A percentile compares a stretch with the other conserved stretches of the same genome.
Conservation (phyloP, 495 filamentous ascomycete genomes). For the Tuber indicum region DNA sequence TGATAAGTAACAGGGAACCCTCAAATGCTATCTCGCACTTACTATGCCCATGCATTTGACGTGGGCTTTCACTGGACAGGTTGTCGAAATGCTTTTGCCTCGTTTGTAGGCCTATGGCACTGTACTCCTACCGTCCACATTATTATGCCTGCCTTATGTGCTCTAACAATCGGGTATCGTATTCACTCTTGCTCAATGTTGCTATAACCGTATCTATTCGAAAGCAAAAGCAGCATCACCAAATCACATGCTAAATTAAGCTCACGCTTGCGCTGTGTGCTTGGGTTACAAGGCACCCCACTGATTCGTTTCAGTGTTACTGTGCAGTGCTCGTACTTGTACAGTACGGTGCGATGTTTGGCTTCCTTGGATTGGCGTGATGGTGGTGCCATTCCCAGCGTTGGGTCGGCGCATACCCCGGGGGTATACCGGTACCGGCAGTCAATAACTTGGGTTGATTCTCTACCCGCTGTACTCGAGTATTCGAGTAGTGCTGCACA, state of each 20-base stretch:
- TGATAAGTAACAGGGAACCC: not conserved
- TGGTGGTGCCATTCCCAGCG: not conserved
- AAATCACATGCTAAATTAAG: not conserved
- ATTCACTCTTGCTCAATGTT: not conserved
- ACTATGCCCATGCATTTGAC: not conserved
- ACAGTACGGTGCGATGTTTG: not conserved
- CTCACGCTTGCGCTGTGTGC: not conserved
- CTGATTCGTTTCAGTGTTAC: not conserved
- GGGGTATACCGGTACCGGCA: too few species aligned
- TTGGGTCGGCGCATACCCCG: not conserved
- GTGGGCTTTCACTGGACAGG: not conserved
- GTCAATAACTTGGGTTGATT: not conserved
- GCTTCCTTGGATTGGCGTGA: not conserved
- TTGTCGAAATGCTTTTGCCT: not conserved
- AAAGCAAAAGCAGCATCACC: not conserved
- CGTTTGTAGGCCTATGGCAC: not conserved
- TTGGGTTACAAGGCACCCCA: not conserved
- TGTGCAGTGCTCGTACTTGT: too few species aligned
- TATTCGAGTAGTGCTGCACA: not conserved
- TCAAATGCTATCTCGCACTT: not conserved
- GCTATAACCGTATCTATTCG: not conserved
- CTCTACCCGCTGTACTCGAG: not conserved
- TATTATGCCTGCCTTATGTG: not conserved
- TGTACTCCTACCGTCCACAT: not conserved
- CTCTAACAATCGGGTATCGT: not conserved